Percentiles rank a stretch among this genome's conserved stretches.
phyloP scores from a whole-genome alignment of 768 basidiomycete genomes.

The Calvatia gigantea region DNA sequence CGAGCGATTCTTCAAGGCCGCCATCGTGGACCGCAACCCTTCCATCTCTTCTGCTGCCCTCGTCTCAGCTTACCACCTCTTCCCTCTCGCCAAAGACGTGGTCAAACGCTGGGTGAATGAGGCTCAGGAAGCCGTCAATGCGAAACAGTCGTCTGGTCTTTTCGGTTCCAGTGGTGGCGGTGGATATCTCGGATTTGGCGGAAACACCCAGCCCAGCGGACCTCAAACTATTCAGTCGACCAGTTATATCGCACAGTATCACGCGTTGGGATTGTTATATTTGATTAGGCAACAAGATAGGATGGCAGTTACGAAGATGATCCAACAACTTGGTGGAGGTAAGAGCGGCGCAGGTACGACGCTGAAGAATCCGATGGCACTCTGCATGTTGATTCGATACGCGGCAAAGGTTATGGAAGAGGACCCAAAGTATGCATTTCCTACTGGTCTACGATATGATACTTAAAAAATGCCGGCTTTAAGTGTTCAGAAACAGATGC shows the following conservation, averaged over 20 bases:
- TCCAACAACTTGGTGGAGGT: slow-evolving; percentile 92
- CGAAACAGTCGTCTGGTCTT: slow-evolving; percentile 74
- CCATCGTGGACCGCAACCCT: slow-evolving; percentile 94
- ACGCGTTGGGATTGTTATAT: slow-evolving; percentile 90
- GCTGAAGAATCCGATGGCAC: slow-evolving; percentile 92
- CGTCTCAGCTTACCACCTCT: slow-evolving; percentile 96
- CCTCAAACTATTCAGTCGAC: slow-evolving; percentile 83
- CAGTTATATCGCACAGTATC: slow-evolving; percentile 95
- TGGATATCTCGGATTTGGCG: slow-evolving; percentile 74
- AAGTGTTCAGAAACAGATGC: slow-evolving; percentile 89
- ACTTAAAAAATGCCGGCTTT: slow-evolving; percentile 1
- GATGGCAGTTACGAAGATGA: slow-evolving; percentile 99
- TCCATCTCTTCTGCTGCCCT: slow-evolving; percentile 95
- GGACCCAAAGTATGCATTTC: slow-evolving; percentile 84
- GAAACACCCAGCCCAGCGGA: slow-evolving; percentile 44
- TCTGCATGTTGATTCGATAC: slow-evolving; percentile 98
- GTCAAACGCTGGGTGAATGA: slow-evolving; percentile 99
- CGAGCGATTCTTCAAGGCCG: slow-evolving; percentile 98
- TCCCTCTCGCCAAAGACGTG: slow-evolving; percentile 89
- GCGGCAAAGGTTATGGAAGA: slow-evolving; percentile 99
- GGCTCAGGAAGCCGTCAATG: slow-evolving; percentile 92
- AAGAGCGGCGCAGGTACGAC: slow-evolving; percentile 81
- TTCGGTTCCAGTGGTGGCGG: slow-evolving; percentile 52
- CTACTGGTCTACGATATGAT: background rate
- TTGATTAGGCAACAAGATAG: slow-evolving; percentile 95